Conservation (phyloP, 805 yeast genomes). For the Wickerhamiella parazyma region DNA sequence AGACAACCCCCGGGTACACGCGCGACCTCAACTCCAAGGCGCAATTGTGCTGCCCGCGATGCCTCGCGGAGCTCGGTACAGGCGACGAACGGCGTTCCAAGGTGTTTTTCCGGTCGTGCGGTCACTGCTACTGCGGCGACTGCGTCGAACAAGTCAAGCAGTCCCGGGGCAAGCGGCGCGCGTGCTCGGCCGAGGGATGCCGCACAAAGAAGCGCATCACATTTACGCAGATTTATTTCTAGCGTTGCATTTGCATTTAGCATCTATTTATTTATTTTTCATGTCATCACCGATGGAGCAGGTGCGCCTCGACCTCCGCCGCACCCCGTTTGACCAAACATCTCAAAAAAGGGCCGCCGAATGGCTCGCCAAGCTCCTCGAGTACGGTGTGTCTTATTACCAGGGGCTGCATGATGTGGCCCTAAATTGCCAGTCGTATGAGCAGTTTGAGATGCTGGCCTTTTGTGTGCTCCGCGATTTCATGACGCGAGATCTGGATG, state of each 20-base stretch:
- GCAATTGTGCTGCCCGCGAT: slow-evolving; percentile 44
- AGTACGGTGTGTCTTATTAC: slow-evolving; percentile 57
- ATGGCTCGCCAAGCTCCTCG: slow-evolving; percentile 33
- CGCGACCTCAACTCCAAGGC: slow-evolving; percentile 26
- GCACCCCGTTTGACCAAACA: slow-evolving; percentile 43
- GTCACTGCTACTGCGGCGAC: slow-evolving; percentile 77
- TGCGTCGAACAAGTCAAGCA: slow-evolving; percentile 35
- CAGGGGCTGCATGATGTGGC: slow-evolving; percentile 92
- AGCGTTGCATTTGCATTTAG: not conserved
- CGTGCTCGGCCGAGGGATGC: slow-evolving; percentile 7
- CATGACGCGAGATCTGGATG: slow-evolving; percentile 57
- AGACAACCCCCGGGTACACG: slow-evolving; percentile 15
- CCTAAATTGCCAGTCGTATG: slow-evolving; percentile 32
- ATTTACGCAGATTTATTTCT: slow-evolving; percentile 5
- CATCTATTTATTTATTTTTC: not conserved
- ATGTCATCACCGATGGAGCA: slow-evolving; percentile 54
- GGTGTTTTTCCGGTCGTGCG: slow-evolving; percentile 57
- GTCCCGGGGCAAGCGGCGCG: not conserved
- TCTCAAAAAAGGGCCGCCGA: slow-evolving; percentile 24
- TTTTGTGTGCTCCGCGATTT: slow-evolving; percentile 64
- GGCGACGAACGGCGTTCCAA: slow-evolving; percentile 1
- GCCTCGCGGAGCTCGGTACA: slow-evolving; percentile 58
- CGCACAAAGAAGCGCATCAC: not conserved
- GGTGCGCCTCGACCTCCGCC: slow-evolving; percentile 58
- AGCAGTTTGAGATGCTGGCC: slow-evolving; percentile 24